phyloP scores from a whole-genome alignment of 2,329 filamentous ascomycete genomes.

The Neopestalotiopsis sp. region DNA sequence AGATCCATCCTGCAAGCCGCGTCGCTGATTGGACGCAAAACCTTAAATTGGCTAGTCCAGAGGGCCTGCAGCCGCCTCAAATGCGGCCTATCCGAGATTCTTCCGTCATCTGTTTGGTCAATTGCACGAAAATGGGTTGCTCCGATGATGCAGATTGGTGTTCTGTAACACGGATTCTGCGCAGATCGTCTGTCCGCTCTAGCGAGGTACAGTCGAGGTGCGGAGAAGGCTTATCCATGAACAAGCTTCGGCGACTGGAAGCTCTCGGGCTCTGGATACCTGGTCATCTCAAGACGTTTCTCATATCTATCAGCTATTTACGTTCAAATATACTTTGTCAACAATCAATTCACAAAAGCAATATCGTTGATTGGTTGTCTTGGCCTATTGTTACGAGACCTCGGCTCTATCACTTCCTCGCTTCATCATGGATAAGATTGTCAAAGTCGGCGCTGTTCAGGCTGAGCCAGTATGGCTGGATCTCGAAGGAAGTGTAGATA shows the following conservation, averaged over 20 bases:
- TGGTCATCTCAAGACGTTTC: too few species aligned
- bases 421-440: slow-evolving; percentile 3
- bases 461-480: slow-evolving; percentile 67
- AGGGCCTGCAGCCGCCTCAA: background rate
- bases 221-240: background rate
- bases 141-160: background rate
- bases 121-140: background rate
- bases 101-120: background rate
- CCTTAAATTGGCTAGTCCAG: background rate
- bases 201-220: background rate
- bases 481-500: slow-evolving; percentile 57
- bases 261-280: too few species aligned
- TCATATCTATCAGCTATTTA: too few species aligned
- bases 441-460: slow-evolving; percentile 56
- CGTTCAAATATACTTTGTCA: too few species aligned
- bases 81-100: background rate
- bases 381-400: too few species aligned
- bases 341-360: too few species aligned
- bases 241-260: background rate
- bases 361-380: too few species aligned
- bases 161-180: background rate
- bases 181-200: slow-evolving; percentile 1
- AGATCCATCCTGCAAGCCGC: background rate
- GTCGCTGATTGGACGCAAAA: background rate
- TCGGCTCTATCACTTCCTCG: too few species aligned